Evolutionary conservation across 176 grass and related monocot genomes (phyloP).

Genomic region (Oryza longistaminata): DNA sequence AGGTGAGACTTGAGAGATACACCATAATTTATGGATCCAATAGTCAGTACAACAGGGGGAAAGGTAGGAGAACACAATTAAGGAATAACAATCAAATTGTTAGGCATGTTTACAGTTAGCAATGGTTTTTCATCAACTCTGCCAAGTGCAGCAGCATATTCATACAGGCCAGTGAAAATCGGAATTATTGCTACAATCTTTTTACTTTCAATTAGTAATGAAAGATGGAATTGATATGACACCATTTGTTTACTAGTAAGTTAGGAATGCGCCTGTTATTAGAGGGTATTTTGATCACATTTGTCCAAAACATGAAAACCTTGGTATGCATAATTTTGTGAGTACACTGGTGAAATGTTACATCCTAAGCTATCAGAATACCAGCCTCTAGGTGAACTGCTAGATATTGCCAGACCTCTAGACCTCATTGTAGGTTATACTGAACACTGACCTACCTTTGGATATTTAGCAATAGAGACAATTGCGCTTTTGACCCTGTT

Average conservation of each 20-base stretch:
- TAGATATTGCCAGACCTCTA: not conserved
- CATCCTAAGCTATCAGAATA: not conserved
- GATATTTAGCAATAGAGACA: not conserved
- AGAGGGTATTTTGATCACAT: not conserved
- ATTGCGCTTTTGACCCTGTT: too few relatives aligned
- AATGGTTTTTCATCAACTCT: not conserved
- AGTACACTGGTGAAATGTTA: not conserved
- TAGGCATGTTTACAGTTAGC: not conserved
- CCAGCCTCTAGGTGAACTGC: not conserved
- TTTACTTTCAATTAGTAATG: not conserved
- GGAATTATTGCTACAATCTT: not conserved
- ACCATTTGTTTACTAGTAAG: slow-evolving; percentile 19
- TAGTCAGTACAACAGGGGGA: not conserved
- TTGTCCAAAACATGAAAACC: not conserved
- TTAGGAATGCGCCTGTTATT: slow-evolving; percentile 1
- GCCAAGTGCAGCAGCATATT: not conserved
- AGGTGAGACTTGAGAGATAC: not conserved
- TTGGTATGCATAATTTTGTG: not conserved
- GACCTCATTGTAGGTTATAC: not conserved
- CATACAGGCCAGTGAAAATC: not conserved
- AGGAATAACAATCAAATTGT: not conserved
- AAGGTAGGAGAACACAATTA: not conserved
- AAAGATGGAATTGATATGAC: not conserved
- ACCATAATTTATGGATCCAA: not conserved
- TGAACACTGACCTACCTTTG: not conserved